Evolutionary conservation across 2,329 filamentous ascomycete species (phyloP).

Genomic region (Trichoderma sp.): DNA sequence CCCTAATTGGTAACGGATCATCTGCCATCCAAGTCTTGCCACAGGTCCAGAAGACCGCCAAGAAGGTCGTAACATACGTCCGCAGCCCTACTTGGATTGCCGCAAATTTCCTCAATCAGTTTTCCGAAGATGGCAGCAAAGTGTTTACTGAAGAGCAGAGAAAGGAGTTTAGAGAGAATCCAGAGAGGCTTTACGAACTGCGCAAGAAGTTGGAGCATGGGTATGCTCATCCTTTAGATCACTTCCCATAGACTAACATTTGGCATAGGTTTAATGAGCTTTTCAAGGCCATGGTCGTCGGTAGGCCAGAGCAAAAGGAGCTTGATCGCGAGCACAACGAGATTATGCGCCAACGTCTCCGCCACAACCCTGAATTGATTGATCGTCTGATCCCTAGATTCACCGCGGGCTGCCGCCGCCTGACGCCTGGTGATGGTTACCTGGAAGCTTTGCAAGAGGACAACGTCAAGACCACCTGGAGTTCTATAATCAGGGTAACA

Average conservation of each 20-base stretch:
- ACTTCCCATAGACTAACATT: no score
- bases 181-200: background rate
- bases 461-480: background rate
- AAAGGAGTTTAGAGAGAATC: conserved; percentile 1
- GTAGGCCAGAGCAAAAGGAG: background rate
- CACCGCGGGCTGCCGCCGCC: background rate
- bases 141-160: background rate
- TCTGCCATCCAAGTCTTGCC: background rate
- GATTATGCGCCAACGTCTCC: background rate
- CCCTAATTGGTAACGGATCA: background rate
- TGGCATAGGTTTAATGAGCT: background rate
- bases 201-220: no score
- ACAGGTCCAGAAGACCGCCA: background rate
- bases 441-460: background rate
- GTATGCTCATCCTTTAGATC: no score
- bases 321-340: background rate
- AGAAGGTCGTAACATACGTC: no score
- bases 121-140: background rate
- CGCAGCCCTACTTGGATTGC: background rate
- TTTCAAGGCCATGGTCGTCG: background rate
- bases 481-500: background rate
- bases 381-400: background rate
- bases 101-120: background rate
- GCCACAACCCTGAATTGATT: background rate
- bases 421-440: background rate